phyloP scores from a whole-genome alignment of 2,329 filamentous ascomycete genomes.

The Chalara sp. region DNA sequence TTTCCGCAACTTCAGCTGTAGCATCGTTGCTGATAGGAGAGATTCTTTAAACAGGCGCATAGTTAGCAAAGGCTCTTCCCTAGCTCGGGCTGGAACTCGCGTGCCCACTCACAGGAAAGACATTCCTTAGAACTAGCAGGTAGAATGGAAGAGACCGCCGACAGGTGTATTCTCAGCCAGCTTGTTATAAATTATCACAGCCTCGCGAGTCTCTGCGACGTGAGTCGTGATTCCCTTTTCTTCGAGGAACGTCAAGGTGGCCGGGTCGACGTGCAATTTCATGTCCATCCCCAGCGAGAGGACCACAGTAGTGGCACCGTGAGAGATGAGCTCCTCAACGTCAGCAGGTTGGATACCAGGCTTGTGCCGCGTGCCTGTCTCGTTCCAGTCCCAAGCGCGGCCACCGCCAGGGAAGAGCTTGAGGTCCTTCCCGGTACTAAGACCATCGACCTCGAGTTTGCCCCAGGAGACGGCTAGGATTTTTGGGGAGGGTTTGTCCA shows the following conservation, averaged over 20 bases:
- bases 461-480: not conserved
- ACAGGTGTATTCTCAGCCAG: not conserved
- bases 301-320: not conserved
- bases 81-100: not conserved
- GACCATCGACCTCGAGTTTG: not conserved
- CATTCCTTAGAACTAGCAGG: not conserved
- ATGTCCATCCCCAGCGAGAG: not conserved
- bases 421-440: not conserved
- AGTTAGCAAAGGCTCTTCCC: not conserved
- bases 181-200: not conserved
- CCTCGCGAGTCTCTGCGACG: not conserved
- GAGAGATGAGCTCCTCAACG: not conserved
- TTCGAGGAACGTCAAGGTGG: not conserved
- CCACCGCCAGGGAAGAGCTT: not conserved
- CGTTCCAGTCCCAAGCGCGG: not conserved
- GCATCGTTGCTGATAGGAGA: not conserved
- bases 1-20: not conserved
- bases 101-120: not conserved
- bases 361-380: not conserved
- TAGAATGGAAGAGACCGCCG: not conserved
- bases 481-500: not conserved
- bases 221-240: not conserved
- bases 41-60: not conserved
- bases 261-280: not conserved
- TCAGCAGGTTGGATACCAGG: not conserved